These are phyloP conservation scores for Erigeron philadelphicus DNA, from an alignment of 140 eudicot genomes.

Conservation along the genomic window DNA sequence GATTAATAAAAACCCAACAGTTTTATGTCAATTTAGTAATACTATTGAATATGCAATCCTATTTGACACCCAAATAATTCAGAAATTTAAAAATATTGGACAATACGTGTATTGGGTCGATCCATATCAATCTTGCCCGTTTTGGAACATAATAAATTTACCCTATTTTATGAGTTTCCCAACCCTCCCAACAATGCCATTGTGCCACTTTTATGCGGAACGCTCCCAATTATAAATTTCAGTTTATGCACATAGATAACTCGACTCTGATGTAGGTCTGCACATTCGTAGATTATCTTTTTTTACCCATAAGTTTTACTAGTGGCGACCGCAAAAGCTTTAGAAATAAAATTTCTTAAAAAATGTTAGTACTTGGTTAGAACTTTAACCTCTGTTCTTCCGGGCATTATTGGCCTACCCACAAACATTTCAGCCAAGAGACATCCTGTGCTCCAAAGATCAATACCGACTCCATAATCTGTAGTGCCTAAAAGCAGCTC, in stretches of 20 bases:
- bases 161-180: neutral
- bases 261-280: neutral
- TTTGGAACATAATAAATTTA: neutral
- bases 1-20: too few relatives aligned
- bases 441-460: constrained; percentile 91
- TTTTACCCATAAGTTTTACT: neutral
- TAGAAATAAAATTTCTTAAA: neutral
- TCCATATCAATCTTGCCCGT: neutral
- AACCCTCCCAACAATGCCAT: neutral
- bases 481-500: constrained; percentile 76
- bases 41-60: too few relatives aligned
- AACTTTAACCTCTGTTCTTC: constrained; percentile 67
- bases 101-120: neutral
- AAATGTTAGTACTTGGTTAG: neutral
- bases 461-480: constrained; percentile 83
- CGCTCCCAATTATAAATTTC: neutral
- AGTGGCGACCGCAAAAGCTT: neutral
- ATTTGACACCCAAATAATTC: too few relatives aligned
- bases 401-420: constrained; percentile 79
- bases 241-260: neutral
- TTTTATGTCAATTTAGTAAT: too few relatives aligned
- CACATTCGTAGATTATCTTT: neutral
- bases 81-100: too few relatives aligned
- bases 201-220: neutral
- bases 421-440: constrained; percentile 77